These are phyloP conservation scores for Kwoniella dejecticola DNA, from an alignment of 768 basidiomycete species.

Conservation along the genomic window DNA sequence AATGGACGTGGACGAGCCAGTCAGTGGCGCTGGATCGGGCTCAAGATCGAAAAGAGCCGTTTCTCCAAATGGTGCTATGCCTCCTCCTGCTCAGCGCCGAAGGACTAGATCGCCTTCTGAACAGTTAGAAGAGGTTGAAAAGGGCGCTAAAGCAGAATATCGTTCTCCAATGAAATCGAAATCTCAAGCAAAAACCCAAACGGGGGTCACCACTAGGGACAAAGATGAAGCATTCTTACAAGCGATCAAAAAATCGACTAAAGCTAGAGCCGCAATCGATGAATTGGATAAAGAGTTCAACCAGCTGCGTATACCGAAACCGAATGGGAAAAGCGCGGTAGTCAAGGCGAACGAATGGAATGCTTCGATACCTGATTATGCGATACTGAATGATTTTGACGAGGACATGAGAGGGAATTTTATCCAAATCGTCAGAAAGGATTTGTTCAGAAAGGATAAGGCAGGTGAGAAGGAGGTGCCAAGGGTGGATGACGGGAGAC, in stretches of 20 bases:
- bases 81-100: conserved; percentile 22
- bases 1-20: conserved; percentile 37
- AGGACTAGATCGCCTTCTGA: conserved; percentile 25
- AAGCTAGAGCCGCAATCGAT: conserved; percentile 47
- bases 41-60: conserved; percentile 29
- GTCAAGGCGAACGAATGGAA: conserved; percentile 27
- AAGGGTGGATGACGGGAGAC: conserved; percentile 34
- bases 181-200: neutral
- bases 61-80: conserved; percentile 1
- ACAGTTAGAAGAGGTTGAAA: conserved; percentile 23
- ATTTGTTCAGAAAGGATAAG: conserved; percentile 52
- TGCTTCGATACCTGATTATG: conserved; percentile 40
- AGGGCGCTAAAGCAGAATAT: neutral
- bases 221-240: conserved; percentile 49
- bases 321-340: conserved; percentile 15
- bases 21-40: conserved; percentile 23
- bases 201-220: neutral
- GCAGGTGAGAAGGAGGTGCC: conserved; percentile 7
- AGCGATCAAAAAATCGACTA: conserved; percentile 43
- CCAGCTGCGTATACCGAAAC: conserved; percentile 47
- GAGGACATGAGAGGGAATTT: conserved; percentile 52
- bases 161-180: neutral
- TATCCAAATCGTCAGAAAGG: conserved; percentile 50
- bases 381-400: conserved; percentile 46
- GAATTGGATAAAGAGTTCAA: conserved; percentile 54